phyloP scores from a whole-genome alignment of 306 rosid genomes.

The Dalbergia cochinchinensis region DNA sequence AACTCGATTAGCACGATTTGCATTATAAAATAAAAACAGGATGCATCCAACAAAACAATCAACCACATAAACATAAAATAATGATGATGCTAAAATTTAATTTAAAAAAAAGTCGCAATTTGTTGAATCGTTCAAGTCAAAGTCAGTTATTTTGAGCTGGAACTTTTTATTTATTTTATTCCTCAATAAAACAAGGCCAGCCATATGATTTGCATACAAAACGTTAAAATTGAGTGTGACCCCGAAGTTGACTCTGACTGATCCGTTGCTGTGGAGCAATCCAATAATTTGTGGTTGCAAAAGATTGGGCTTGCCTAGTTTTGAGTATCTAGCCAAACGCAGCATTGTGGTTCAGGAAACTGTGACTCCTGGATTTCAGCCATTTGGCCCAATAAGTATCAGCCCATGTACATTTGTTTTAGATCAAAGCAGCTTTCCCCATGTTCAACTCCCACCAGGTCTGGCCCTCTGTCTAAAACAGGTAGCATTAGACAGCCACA shows the following conservation, averaged over 20 bases:
- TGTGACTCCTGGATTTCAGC: too few species aligned
- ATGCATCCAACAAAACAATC: not conserved
- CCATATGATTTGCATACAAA: not conserved
- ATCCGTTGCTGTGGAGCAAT: not conserved
- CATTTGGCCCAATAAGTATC: not conserved
- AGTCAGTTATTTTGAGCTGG: not conserved
- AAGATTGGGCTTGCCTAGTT: not conserved
- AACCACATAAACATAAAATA: not conserved
- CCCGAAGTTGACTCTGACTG: not conserved
- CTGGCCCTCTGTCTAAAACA: too few species aligned
- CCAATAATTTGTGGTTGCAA: not conserved
- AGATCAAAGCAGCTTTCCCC: too few species aligned
- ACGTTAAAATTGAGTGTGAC: not conserved
- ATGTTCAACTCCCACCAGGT: too few species aligned
- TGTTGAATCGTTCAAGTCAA: constrained; percentile 10
- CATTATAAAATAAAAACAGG: not conserved
- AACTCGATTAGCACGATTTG: not conserved
- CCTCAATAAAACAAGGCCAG: not conserved
- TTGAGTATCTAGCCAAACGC: not conserved
- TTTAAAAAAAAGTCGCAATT: not conserved
- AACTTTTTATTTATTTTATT: not conserved
- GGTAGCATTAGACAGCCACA: too few species aligned
- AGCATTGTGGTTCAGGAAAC: not conserved
- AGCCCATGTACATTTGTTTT: not conserved
- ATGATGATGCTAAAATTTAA: not conserved